Percentiles rank a stretch among this genome's conserved stretches.
These are phyloP conservation scores for Gaertneriomyces semiglobifer DNA, from an alignment of 192 early-diverging fungal genomes.

Conservation along the genomic window DNA sequence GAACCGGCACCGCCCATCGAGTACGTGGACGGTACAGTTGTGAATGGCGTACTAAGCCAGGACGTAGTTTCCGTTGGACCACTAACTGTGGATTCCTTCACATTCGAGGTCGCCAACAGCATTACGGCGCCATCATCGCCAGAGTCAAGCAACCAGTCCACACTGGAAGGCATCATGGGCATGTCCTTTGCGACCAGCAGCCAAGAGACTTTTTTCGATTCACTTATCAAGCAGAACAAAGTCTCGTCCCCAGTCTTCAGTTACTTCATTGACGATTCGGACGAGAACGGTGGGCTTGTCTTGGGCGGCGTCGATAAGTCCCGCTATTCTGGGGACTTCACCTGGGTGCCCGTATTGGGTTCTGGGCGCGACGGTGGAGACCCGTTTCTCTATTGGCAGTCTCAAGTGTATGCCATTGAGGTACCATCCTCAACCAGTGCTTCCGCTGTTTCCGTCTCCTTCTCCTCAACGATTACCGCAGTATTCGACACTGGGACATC, in stretches of 20 bases:
- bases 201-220: constrained; percentile 15
- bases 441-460: background rate
- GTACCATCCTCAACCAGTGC: background rate
- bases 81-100: constrained; percentile 23
- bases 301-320: constrained; percentile 43
- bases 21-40: constrained; percentile 39
- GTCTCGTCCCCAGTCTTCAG: constrained; percentile 32
- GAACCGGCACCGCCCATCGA: constrained; percentile 19
- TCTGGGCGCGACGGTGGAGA: constrained; percentile 6
- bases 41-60: constrained; percentile 25
- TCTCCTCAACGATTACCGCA: constrained; percentile 17
- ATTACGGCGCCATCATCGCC: background rate
- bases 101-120: constrained; percentile 29
- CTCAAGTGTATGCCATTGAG: constrained; percentile 11
- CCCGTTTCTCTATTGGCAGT: constrained; percentile 17
- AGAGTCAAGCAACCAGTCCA: background rate
- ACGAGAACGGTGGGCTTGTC: constrained; percentile 21
- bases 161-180: constrained; percentile 41
- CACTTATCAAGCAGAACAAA: constrained; percentile 12
- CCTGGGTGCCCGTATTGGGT: constrained; percentile 22
- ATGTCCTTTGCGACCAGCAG: constrained; percentile 19
- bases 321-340: constrained; percentile 21
- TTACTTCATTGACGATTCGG: constrained; percentile 32
- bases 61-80: constrained; percentile 30
- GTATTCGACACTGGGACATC: constrained; percentile 43